phyloP scores from a whole-genome alignment of 257 asterid genomes.

The Nicotiana benthamiana region DNA sequence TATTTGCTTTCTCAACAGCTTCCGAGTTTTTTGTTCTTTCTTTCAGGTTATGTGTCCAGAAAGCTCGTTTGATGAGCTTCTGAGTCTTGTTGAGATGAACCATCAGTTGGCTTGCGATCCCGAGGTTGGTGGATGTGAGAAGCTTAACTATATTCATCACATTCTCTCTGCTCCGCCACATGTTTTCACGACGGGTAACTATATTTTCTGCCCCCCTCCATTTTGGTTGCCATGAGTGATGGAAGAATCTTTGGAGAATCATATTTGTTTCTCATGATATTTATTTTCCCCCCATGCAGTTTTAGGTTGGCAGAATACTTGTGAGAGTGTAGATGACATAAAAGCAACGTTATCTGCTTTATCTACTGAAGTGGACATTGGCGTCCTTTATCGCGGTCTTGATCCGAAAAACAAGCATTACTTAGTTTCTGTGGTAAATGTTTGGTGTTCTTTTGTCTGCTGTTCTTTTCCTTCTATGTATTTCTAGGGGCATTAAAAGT shows the following conservation, averaged over 20 bases:
- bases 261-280: background rate
- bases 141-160: conserved; percentile 72
- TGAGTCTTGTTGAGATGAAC: conserved; percentile 82
- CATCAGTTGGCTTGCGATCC: conserved; percentile 94
- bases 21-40: conserved; percentile 11
- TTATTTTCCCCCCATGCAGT: conserved; percentile 37
- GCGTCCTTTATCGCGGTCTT: conserved; percentile 63
- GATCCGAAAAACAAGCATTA: conserved; percentile 43
- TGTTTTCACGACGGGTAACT: conserved; percentile 76
- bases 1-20: background rate
- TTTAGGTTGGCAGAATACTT: conserved; percentile 90
- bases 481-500: background rate
- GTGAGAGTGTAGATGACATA: conserved; percentile 67
- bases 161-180: conserved; percentile 74
- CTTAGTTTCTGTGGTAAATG: conserved; percentile 51
- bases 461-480: background rate
- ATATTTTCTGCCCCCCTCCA: background rate
- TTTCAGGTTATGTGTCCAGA: conserved; percentile 76
- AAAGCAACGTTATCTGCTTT: conserved; percentile 50
- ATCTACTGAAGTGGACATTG: conserved; percentile 61
- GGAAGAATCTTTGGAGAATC: background rate
- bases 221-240: background rate
- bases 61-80: conserved; percentile 75
- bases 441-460: background rate
- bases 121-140: conserved; percentile 86